Conservation (phyloP, 192 early-diverging fungal species). For the Chytriomyces confervae region DNA sequence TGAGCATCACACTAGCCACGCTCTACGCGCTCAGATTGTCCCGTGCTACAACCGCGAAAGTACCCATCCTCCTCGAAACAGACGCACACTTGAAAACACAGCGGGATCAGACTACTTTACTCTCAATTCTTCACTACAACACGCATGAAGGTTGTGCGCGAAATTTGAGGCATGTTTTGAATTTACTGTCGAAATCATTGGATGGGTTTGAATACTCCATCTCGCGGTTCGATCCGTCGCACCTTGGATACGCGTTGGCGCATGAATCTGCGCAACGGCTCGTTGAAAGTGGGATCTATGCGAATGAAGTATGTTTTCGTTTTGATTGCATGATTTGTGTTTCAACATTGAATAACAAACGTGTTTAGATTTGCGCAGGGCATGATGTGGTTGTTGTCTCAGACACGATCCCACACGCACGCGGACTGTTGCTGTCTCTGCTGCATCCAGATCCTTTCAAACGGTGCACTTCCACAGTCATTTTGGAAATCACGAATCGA, state of each 20-base stretch:
- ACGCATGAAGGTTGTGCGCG: constrained; percentile 20
- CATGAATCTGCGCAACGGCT: constrained; percentile 1
- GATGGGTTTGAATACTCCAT: background rate
- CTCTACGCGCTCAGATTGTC: background rate
- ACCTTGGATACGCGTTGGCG: constrained; percentile 12
- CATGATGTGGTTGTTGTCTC: constrained; percentile 18
- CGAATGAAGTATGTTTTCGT: background rate
- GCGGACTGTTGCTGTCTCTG: constrained; percentile 14
- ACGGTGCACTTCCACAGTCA: constrained; percentile 8
- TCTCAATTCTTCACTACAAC: constrained; percentile 22
- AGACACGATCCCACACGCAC: constrained; percentile 30
- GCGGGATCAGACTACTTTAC: background rate
- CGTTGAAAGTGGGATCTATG: background rate
- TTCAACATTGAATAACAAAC: background rate
- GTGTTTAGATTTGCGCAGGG: background rate
- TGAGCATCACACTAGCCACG: background rate
- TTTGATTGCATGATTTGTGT: background rate
- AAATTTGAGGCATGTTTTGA: constrained; percentile 10
- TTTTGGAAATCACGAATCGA: constrained; percentile 29
- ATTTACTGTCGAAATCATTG: background rate
- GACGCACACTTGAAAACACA: background rate
- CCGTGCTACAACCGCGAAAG: background rate
- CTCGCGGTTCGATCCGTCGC: constrained; percentile 7
- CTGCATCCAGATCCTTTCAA: background rate
- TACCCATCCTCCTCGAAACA: background rate